These are phyloP conservation scores for Epichloe aotearoae DNA, from an alignment of 2,329 filamentous ascomycete species.

Conservation along the genomic window DNA sequence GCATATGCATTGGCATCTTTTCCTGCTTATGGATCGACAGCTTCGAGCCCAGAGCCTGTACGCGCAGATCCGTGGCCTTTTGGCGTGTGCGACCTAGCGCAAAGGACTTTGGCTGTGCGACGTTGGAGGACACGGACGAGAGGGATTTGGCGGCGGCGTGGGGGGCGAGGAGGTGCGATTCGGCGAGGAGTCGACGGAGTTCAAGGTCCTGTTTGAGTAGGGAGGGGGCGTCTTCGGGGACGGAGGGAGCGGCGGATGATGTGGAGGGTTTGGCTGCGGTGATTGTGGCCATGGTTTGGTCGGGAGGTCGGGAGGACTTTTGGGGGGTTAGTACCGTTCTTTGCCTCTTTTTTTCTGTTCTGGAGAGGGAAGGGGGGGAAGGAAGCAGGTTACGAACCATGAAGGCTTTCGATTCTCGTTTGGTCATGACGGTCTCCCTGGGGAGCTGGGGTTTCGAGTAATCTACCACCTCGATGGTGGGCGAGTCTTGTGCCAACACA, in stretches of 20 bases:
- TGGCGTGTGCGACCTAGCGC: slow-evolving; percentile 58
- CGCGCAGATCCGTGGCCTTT: slow-evolving; percentile 70
- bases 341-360: not conserved
- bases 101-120: slow-evolving; percentile 29
- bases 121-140: slow-evolving; percentile 25
- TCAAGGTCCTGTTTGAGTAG: slow-evolving; percentile 87
- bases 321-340: too few relatives aligned
- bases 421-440: slow-evolving; percentile 36
- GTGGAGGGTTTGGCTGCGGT: slow-evolving; percentile 1
- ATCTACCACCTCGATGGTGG: slow-evolving; percentile 46
- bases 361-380: not conserved
- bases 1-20: slow-evolving; percentile 79
- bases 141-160: slow-evolving; percentile 34
- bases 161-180: slow-evolving; percentile 67
- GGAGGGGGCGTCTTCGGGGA: slow-evolving; percentile 45
- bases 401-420: slow-evolving; percentile 63
- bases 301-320: slow-evolving; percentile 37
- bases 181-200: slow-evolving; percentile 76
- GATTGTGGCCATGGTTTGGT: slow-evolving; percentile 14
- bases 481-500: not conserved
- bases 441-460: slow-evolving; percentile 32
- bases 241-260: slow-evolving; percentile 16
- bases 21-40: slow-evolving; percentile 60
- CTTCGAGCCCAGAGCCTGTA: slow-evolving; percentile 72
- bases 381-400: slow-evolving; percentile 38